phyloP scores from a whole-genome alignment of 257 asterid species.

The Henckelia pumila region DNA sequence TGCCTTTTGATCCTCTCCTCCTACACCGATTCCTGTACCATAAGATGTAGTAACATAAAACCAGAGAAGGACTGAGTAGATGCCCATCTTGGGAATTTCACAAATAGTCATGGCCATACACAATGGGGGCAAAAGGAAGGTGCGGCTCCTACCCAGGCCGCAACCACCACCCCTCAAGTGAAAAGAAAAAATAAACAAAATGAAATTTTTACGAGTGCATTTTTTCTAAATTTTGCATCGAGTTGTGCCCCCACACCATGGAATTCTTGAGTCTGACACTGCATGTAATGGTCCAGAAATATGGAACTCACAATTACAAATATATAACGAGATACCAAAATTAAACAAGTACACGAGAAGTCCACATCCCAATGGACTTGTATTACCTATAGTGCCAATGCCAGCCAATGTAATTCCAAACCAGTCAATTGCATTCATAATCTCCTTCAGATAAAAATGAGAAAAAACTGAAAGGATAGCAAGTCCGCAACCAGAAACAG shows the following conservation, averaged over 20 bases:
- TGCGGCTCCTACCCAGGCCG: background rate
- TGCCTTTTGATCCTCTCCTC: slow-evolving; percentile 91
- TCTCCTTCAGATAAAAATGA: slow-evolving; percentile 95
- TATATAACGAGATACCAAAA: background rate
- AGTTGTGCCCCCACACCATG: background rate
- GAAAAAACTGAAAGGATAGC: slow-evolving; percentile 95
- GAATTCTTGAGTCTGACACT: background rate
- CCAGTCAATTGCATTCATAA: slow-evolving; percentile 95
- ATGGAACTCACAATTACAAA: background rate
- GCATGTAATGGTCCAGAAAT: background rate
- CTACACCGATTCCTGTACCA: slow-evolving; percentile 85
- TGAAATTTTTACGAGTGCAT: background rate
- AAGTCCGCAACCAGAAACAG: slow-evolving; percentile 99
- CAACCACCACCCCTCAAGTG: background rate
- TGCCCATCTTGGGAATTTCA: background rate
- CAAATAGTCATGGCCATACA: background rate
- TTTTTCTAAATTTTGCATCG: too few species aligned
- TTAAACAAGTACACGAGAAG: background rate
- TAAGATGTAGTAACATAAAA: slow-evolving; percentile 11
- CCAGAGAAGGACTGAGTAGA: background rate
- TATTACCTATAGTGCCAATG: slow-evolving; percentile 96
- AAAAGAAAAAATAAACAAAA: too few species aligned
- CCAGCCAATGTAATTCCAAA: slow-evolving; percentile 91
- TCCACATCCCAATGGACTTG: slow-evolving; percentile 22
- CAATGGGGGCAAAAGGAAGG: background rate